Percentiles rank a stretch among this genome's conserved stretches.
Evolutionary conservation across 1,284 basidiomycete species (phyloP).

Genomic region (Paramarasmius palmivorus): DNA sequence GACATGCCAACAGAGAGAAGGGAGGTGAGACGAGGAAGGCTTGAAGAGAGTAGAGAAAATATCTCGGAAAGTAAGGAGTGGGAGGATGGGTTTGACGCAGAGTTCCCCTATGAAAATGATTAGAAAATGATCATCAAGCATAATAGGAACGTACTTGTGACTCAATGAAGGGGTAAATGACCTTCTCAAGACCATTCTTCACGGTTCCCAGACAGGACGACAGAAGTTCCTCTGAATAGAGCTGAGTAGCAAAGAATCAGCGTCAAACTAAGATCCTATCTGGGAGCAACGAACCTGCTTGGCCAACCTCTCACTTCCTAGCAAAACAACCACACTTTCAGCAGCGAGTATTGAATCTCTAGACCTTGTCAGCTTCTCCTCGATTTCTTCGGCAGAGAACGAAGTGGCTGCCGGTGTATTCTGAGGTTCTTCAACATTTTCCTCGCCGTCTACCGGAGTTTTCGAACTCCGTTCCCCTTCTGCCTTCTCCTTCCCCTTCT

Average conservation of each 20-base stretch:
- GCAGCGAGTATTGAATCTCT: conserved; percentile 77
- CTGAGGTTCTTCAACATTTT: conserved; percentile 29
- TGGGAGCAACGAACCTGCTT: conserved; percentile 69
- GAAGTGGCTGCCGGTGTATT: conserved; percentile 36
- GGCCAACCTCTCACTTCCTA: conserved; percentile 76
- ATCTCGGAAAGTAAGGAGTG: conserved; percentile 62
- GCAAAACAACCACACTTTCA: conserved; percentile 77
- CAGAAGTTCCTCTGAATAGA: conserved; percentile 92
- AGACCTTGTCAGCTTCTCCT: conserved; percentile 53
- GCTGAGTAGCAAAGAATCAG: conserved; percentile 37
- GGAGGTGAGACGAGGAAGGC: conserved; percentile 68
- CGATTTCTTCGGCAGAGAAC: conserved; percentile 51
- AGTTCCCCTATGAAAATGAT: conserved; percentile 54
- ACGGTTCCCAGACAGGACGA: conserved; percentile 73
- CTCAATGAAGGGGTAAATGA: conserved; percentile 89
- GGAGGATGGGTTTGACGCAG: conserved; percentile 1
- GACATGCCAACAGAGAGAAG: conserved; percentile 79
- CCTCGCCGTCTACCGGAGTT: conserved; percentile 32
- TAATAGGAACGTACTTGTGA: conserved; percentile 44
- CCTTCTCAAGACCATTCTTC: conserved; percentile 78
- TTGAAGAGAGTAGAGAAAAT: conserved; percentile 66
- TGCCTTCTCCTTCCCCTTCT: conserved; percentile 32
- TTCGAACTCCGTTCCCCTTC: conserved; percentile 28
- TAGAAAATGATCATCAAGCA: conserved; percentile 39
- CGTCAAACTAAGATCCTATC: background rate